Evolutionary conservation across 2,329 filamentous ascomycete species (phyloP).

Genomic region (Annulohypoxylon truncatum): DNA sequence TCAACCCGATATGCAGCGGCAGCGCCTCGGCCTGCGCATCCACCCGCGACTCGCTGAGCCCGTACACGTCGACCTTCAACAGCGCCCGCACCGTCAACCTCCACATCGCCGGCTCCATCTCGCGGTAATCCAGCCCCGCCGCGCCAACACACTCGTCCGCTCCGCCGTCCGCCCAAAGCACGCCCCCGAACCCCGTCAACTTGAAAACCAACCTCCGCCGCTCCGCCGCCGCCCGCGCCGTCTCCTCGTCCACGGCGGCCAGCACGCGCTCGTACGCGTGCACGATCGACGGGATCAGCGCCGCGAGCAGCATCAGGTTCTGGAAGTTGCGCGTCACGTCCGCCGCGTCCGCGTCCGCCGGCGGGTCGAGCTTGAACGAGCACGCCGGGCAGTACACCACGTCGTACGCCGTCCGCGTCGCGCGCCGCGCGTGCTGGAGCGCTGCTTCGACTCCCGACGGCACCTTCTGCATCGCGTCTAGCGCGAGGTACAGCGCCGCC

Average conservation of each 20-base stretch:
- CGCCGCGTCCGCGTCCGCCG: conserved; percentile 34
- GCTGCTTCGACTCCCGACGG: conserved; percentile 59
- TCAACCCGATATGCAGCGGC: conserved; percentile 61
- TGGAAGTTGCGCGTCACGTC: conserved; percentile 65
- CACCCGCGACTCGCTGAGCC: conserved; percentile 48
- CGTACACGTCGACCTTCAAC: conserved; percentile 69
- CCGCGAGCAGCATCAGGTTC: conserved; percentile 68
- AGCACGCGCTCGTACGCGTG: conserved; percentile 69
- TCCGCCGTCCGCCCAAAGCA: conserved; percentile 55
- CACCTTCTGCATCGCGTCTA: conserved; percentile 62
- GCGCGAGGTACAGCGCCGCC: conserved; percentile 61
- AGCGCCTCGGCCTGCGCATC: conserved; percentile 20
- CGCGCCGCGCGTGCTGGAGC: conserved; percentile 61
- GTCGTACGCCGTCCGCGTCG: conserved; percentile 62
- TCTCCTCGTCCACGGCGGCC: conserved; percentile 65
- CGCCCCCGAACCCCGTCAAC: conserved; percentile 60
- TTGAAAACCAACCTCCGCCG: conserved; percentile 58
- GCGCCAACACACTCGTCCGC: conserved; percentile 43
- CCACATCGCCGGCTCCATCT: conserved; percentile 66
- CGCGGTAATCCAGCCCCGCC: conserved; percentile 54
- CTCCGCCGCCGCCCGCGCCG: conserved; percentile 57
- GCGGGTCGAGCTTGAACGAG: conserved; percentile 54
- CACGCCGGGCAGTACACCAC: conserved; percentile 64
- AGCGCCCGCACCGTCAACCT: conserved; percentile 64
- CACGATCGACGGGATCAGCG: conserved; percentile 67